These are phyloP conservation scores for Beauveria brongniartii DNA, from an alignment of 2,329 filamentous ascomycete species.

Conservation along the genomic window DNA sequence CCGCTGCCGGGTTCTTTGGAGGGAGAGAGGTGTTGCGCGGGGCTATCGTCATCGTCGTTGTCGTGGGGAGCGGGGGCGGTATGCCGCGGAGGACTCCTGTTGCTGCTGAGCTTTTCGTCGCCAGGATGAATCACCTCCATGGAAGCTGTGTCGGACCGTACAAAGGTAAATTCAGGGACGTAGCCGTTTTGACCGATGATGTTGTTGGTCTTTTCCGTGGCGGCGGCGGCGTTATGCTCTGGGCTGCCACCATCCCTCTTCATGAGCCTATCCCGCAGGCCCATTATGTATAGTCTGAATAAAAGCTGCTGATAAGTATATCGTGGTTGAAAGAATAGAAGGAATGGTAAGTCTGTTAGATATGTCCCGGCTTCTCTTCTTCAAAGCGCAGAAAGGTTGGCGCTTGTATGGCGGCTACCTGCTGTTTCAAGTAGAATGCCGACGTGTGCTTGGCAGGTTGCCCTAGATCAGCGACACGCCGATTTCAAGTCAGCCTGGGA, in stretches of 20 bases:
- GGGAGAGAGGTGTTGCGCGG: conserved; percentile 20
- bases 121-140: conserved; percentile 74
- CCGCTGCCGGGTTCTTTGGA: conserved; percentile 22
- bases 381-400: background rate
- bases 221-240: conserved; percentile 19
- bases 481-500: background rate
- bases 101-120: conserved; percentile 20
- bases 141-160: conserved; percentile 73
- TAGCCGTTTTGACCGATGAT: conserved; percentile 10
- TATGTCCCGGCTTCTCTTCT: background rate
- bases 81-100: conserved; percentile 12
- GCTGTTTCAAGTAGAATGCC: background rate
- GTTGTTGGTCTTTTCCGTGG: conserved; percentile 24
- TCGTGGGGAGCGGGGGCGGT: conserved; percentile 14
- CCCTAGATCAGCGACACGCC: background rate
- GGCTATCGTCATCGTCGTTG: conserved; percentile 19
- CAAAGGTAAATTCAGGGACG: conserved; percentile 68
- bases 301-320: background rate
- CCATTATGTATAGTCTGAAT: conserved; percentile 29
- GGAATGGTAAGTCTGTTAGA: background rate
- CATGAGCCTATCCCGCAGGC: conserved; percentile 44
- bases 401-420: background rate
- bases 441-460: background rate
- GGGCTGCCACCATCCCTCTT: conserved; percentile 38
- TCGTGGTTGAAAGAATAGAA: background rate